Conservation (phyloP, 2,329 filamentous ascomycete species). For the Talaromyces sp. region DNA sequence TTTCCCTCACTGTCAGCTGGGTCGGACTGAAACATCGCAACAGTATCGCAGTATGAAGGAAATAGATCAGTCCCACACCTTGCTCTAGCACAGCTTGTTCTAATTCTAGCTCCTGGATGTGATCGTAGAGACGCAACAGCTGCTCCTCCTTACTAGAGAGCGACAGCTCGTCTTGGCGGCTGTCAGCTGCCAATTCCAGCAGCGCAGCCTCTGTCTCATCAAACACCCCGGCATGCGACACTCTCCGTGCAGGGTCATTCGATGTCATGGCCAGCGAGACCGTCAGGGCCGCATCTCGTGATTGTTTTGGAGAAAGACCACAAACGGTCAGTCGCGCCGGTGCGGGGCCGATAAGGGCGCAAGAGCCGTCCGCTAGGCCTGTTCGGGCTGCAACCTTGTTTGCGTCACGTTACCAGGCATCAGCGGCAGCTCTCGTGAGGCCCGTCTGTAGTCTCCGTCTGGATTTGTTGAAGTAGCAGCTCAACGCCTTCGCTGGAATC, state of each 20-base stretch:
- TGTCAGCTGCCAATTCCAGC: constrained; percentile 38
- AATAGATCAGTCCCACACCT: constrained; percentile 21
- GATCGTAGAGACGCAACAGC: constrained; percentile 65
- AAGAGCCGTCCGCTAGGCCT: constrained; percentile 1
- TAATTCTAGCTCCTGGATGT: constrained; percentile 63
- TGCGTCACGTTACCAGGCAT: constrained; percentile 10
- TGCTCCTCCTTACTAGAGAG: constrained; percentile 62
- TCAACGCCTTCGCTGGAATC: constrained; percentile 5
- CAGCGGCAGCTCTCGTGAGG: background rate
- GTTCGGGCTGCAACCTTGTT: constrained; percentile 2
- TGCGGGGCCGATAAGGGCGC: background rate
- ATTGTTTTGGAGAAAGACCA: constrained; percentile 3
- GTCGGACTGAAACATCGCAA: background rate
- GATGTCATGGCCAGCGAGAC: constrained; percentile 26
- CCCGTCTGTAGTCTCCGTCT: background rate
- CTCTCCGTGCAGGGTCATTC: constrained; percentile 18
- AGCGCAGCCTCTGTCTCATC: constrained; percentile 26
- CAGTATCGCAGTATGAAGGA: background rate
- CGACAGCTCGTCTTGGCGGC: constrained; percentile 43
- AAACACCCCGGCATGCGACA: constrained; percentile 22
- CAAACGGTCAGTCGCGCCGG: background rate
- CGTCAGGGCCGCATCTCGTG: constrained; percentile 12
- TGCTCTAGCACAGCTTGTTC: constrained; percentile 61
- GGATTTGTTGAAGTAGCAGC: background rate
- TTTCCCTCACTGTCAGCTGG: constrained; percentile 11